These are phyloP conservation scores for Pseudogymnoascus sp. DNA, from an alignment of 2,329 filamentous ascomycete genomes.

Conservation along the genomic window DNA sequence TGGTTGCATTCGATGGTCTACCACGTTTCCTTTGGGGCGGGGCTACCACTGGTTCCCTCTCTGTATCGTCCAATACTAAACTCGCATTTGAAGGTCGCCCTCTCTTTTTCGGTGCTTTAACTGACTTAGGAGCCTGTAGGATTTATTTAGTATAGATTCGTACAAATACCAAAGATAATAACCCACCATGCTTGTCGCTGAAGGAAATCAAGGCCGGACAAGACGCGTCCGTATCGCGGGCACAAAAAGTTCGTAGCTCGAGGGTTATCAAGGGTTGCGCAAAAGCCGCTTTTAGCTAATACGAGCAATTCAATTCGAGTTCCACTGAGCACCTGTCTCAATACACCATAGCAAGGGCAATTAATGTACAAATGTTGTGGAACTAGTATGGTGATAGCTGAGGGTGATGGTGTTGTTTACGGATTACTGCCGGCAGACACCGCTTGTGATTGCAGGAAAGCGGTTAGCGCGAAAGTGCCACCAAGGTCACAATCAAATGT, in stretches of 20 bases:
- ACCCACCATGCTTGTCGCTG: not conserved
- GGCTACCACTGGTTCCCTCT: not conserved
- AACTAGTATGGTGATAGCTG: not conserved
- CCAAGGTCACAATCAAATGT: not conserved
- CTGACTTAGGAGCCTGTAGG: not conserved
- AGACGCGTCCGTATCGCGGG: not conserved
- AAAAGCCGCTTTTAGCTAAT: not conserved
- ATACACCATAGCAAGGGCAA: not conserved
- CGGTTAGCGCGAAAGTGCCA: not conserved
- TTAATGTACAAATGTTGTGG: not conserved
- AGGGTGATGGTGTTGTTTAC: not conserved
- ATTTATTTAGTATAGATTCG: not conserved
- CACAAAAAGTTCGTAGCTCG: not conserved
- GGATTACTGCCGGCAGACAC: not conserved
- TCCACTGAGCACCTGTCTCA: not conserved
- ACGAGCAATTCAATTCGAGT: not conserved
- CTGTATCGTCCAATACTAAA: not conserved
- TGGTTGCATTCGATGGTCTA: conserved; percentile 9
- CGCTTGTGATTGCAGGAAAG: not conserved
- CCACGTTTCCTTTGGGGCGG: conserved; percentile 9
- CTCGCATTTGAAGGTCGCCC: conserved; percentile 12
- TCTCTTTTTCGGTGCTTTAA: conserved; percentile 2
- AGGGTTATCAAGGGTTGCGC: not conserved
- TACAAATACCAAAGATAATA: not conserved
- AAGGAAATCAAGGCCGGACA: not conserved